Evolutionary conservation across 768 basidiomycete species (phyloP).

Genomic region (Russula lepida): DNA sequence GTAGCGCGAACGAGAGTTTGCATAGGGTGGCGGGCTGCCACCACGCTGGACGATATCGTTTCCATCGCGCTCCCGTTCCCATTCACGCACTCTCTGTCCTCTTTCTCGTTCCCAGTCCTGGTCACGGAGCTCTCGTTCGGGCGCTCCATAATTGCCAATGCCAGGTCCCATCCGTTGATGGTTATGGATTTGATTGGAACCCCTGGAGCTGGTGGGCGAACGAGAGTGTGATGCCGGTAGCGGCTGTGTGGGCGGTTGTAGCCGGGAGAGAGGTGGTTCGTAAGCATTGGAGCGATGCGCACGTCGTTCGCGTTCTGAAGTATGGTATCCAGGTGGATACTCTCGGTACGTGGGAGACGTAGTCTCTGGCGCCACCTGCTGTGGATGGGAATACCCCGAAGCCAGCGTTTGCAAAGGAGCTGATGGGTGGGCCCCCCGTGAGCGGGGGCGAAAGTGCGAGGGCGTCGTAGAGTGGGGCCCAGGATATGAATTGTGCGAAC

Average conservation of each 20-base stretch:
- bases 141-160: constrained; percentile 37
- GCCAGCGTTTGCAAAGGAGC: constrained; percentile 16
- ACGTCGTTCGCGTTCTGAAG: constrained; percentile 12
- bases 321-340: constrained; percentile 7
- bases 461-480: not conserved
- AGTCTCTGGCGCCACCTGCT: constrained; percentile 18
- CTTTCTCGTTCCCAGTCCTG: constrained; percentile 24
- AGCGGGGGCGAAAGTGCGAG: constrained; percentile 10
- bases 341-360: constrained; percentile 18
- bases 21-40: not conserved
- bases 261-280: not conserved
- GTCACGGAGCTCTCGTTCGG: constrained; percentile 40
- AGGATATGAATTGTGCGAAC: constrained; percentile 8
- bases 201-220: constrained; percentile 28
- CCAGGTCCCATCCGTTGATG: constrained; percentile 64
- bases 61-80: constrained; percentile 18
- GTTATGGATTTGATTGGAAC: constrained; percentile 39
- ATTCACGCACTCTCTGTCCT: constrained; percentile 33
- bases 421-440: constrained; percentile 16
- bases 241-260: constrained; percentile 10
- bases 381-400: constrained; percentile 13
- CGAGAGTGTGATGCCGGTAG: constrained; percentile 33
- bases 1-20: constrained; percentile 24
- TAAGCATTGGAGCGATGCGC: constrained; percentile 9
- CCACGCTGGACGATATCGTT: constrained; percentile 6